Evolutionary conservation across 495 filamentous ascomycete genomes (phyloP).

Genomic region (Xylaria intraflava): DNA sequence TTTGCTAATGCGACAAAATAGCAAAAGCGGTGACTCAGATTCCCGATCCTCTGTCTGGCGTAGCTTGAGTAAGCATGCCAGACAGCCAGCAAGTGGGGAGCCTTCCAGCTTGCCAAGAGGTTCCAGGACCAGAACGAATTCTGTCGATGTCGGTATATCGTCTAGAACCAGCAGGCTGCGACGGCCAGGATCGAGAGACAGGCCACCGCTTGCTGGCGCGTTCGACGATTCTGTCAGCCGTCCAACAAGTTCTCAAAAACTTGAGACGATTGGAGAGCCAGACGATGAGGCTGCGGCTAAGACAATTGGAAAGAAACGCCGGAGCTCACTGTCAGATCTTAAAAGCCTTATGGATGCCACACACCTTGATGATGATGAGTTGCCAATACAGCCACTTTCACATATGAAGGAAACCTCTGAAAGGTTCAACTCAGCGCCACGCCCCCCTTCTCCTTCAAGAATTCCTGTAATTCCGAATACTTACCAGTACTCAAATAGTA

Average conservation of each 20-base stretch:
- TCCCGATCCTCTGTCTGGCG: slow-evolving; percentile 72
- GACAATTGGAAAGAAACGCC: slow-evolving; percentile 65
- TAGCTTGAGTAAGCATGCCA: slow-evolving; percentile 77
- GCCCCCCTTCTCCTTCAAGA: slow-evolving; percentile 34
- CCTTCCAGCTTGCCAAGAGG: slow-evolving; percentile 53
- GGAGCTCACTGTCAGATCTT: slow-evolving; percentile 88
- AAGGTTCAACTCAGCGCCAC: slow-evolving; percentile 44
- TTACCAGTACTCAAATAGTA: slow-evolving; percentile 9
- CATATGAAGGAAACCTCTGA: slow-evolving; percentile 54
- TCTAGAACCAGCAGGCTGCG: slow-evolving; percentile 41
- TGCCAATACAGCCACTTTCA: slow-evolving; percentile 33
- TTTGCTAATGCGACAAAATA: slow-evolving; percentile 63
- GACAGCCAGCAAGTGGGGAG: slow-evolving; percentile 49
- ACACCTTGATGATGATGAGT: slow-evolving; percentile 38
- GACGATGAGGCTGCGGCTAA: slow-evolving; percentile 35
- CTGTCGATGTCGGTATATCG: slow-evolving; percentile 64
- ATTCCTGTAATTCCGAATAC: slow-evolving; percentile 38
- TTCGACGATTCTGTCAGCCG: slow-evolving; percentile 47
- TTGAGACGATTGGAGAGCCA: slow-evolving; percentile 46
- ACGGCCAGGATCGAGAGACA: slow-evolving; percentile 62
- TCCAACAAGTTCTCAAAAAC: slow-evolving; percentile 41
- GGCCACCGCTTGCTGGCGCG: slow-evolving; percentile 54
- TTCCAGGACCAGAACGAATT: slow-evolving; percentile 67
- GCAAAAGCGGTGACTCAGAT: slow-evolving; percentile 61
- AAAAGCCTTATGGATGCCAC: slow-evolving; percentile 51